Evolutionary conservation across 1,284 basidiomycete species (phyloP).

Genomic region (Takashimella koratensis): DNA sequence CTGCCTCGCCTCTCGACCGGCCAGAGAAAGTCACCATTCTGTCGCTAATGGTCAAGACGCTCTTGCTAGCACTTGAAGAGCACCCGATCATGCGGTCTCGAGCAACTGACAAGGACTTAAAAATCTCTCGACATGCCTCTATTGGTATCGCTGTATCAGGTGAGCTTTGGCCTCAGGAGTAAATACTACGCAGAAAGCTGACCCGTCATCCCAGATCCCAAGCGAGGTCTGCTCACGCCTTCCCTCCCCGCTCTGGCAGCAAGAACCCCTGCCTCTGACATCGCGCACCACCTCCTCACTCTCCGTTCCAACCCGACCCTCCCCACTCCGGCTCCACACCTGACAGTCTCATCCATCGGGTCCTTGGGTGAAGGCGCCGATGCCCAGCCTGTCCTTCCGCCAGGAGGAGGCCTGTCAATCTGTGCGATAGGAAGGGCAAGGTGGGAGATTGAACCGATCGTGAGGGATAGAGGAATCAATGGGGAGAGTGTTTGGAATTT

Average conservation of each 20-base stretch:
- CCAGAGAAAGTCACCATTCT: slow-evolving; percentile 64
- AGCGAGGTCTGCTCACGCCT: slow-evolving; percentile 76
- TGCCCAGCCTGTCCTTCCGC: slow-evolving; percentile 75
- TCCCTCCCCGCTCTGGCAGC: slow-evolving; percentile 64
- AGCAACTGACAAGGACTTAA: slow-evolving; percentile 27
- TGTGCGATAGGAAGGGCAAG: slow-evolving; percentile 80
- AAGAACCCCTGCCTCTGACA: slow-evolving; percentile 58
- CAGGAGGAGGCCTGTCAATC: slow-evolving; percentile 85
- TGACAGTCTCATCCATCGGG: slow-evolving; percentile 85
- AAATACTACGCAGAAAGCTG: slow-evolving; percentile 60
- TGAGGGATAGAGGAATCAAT: slow-evolving; percentile 10
- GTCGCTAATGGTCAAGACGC: slow-evolving; percentile 79
- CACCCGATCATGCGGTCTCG: slow-evolving; percentile 43
- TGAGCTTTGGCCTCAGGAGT: slow-evolving; percentile 13
- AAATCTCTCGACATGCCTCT: slow-evolving; percentile 33
- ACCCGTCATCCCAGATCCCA: slow-evolving; percentile 69
- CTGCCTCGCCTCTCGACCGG: slow-evolving; percentile 45
- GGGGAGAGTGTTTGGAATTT: slow-evolving; percentile 59
- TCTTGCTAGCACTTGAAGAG: slow-evolving; percentile 73
- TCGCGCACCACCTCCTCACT: slow-evolving; percentile 60
- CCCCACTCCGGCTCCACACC: slow-evolving; percentile 63
- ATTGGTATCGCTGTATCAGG: slow-evolving; percentile 44
- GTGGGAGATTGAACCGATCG: slow-evolving; percentile 54
- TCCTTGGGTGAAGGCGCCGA: slow-evolving; percentile 68
- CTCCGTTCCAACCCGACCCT: slow-evolving; percentile 60